Evolutionary conservation across 495 filamentous ascomycete species (phyloP).

Genomic region (Aspergillus sclerotioniger): DNA sequence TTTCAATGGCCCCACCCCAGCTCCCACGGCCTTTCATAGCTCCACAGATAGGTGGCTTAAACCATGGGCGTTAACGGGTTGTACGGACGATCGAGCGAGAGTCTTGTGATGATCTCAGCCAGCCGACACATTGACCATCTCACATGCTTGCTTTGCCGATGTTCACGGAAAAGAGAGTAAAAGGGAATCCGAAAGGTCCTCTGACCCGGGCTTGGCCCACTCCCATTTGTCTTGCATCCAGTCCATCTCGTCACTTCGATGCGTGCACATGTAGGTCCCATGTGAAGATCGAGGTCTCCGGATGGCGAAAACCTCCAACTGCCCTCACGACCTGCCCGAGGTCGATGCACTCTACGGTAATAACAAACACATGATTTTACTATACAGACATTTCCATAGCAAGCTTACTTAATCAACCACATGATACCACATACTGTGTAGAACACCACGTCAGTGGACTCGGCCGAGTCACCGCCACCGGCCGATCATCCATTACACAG

Average conservation of each 20-base stretch:
- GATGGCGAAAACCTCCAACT: no score
- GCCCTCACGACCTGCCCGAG: no score
- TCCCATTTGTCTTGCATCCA: background rate
- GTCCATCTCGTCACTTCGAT: background rate
- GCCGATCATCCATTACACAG: background rate
- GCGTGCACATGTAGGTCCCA: slow-evolving; percentile 7
- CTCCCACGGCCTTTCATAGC: no score
- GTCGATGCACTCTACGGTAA: no score
- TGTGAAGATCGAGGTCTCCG: background rate
- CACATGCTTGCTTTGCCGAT: background rate
- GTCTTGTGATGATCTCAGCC: background rate
- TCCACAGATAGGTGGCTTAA: background rate
- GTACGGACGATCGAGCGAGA: background rate
- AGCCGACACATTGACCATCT: background rate
- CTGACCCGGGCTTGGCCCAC: background rate
- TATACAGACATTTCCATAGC: no score
- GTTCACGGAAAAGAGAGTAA: background rate
- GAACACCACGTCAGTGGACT: background rate
- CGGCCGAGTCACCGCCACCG: background rate
- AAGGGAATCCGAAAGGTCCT: background rate
- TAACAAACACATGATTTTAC: no score
- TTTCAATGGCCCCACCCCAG: no score
- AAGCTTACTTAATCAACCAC: no score
- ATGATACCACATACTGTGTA: no score
- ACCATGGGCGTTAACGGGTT: background rate